Percentiles rank a stretch among this genome's conserved stretches.
Evolutionary conservation across 179 eudicot species (phyloP).

Genomic region (Amaranthus tricolor): DNA sequence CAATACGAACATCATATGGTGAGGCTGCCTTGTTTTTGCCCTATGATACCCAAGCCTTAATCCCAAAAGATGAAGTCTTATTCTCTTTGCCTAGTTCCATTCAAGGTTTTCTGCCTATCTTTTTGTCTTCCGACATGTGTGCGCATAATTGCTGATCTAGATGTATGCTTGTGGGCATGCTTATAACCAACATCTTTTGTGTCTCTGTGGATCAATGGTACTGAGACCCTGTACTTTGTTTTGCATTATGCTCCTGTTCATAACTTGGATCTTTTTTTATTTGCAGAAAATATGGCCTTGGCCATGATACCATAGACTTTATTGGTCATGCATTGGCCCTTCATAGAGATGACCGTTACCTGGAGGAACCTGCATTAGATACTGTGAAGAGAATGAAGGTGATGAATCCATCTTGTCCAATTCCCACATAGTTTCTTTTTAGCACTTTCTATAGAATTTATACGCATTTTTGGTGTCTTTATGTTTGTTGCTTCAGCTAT

Average conservation of each 20-base stretch:
- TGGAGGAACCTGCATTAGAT: conserved; percentile 67
- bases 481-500: conserved; percentile 38
- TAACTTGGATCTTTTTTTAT: background rate
- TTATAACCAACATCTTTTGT: no score
- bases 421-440: background rate
- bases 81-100: no score
- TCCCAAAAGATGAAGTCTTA: no score
- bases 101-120: background rate
- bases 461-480: background rate
- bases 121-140: background rate
- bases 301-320: conserved; percentile 75
- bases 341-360: conserved; percentile 52
- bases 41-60: no score
- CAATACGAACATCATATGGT: no score
- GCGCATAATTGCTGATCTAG: background rate
- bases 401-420: conserved; percentile 6
- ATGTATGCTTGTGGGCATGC: background rate
- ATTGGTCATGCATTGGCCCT: conserved; percentile 89
- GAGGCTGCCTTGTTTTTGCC: no score
- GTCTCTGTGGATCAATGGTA: background rate
- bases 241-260: no score
- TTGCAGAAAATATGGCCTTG: conserved; percentile 73
- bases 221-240: background rate
- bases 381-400: conserved; percentile 84
- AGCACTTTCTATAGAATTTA: background rate